Evolutionary conservation across 179 eudicot genomes (phyloP).

Genomic region (Silene vulgaris): DNA sequence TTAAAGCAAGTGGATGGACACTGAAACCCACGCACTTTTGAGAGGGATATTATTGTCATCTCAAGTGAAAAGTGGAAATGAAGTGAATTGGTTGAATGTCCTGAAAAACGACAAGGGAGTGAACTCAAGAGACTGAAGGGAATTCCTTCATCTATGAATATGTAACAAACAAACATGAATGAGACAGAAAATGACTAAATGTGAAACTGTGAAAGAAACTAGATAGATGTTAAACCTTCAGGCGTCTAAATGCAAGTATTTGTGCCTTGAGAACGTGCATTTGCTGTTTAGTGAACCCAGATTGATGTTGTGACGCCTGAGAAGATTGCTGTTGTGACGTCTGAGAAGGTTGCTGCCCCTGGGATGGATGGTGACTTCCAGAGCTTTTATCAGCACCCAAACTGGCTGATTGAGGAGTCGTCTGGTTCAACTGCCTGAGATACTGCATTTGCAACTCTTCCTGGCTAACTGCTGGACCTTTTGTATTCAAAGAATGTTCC

Average conservation of each 20-base stretch:
- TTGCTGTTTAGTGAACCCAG: slow-evolving; percentile 82
- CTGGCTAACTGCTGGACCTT: slow-evolving; percentile 41
- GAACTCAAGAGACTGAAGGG: not conserved
- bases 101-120: not conserved
- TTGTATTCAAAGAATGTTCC: slow-evolving; percentile 46
- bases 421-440: slow-evolving; percentile 53
- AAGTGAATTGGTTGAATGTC: not conserved
- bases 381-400: slow-evolving; percentile 45
- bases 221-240: slow-evolving; percentile 53
- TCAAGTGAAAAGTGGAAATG: not conserved
- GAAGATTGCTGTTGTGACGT: slow-evolving; percentile 38
- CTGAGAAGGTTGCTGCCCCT: slow-evolving; percentile 43
- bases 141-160: slow-evolving; percentile 1
- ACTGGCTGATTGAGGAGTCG: slow-evolving; percentile 55
- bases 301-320: slow-evolving; percentile 39
- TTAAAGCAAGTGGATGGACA: not conserved
- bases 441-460: slow-evolving; percentile 60
- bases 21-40: not conserved
- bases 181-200: not conserved
- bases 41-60: not conserved
- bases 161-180: slow-evolving; percentile 11
- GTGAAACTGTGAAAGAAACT: slow-evolving; percentile 7
- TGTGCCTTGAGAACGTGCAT: slow-evolving; percentile 96
- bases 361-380: slow-evolving; percentile 44
- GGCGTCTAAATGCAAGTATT: slow-evolving; percentile 87